phyloP scores from a whole-genome alignment of 495 filamentous ascomycete genomes.

The Echria macrotheca region DNA sequence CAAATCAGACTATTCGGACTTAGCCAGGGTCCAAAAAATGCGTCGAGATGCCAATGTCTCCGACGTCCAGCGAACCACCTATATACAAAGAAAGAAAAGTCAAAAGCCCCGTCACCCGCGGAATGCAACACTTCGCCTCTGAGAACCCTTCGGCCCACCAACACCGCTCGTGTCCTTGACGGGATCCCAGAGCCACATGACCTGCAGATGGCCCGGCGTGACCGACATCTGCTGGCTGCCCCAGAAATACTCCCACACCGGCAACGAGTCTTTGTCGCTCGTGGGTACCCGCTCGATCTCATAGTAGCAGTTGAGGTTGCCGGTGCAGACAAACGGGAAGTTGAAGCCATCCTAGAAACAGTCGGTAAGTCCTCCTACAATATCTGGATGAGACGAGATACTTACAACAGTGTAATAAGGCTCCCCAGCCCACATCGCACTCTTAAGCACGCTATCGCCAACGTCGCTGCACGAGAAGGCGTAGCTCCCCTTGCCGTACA shows the following conservation, averaged over 20 bases:
- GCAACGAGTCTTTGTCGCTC: neutral
- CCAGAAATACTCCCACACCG: slow-evolving; percentile 33
- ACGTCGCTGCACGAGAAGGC: slow-evolving; percentile 23
- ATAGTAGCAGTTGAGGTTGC: slow-evolving; percentile 28
- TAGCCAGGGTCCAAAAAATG: too few relatives aligned
- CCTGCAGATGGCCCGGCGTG: slow-evolving; percentile 26
- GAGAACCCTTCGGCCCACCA: neutral
- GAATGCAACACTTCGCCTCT: too few relatives aligned
- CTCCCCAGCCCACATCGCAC: slow-evolving; percentile 2
- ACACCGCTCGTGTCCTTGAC: neutral
- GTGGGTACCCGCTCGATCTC: slow-evolving; percentile 22
- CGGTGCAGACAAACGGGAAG: slow-evolving; percentile 31
- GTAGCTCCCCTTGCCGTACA: slow-evolving; percentile 24
- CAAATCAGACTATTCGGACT: too few relatives aligned
- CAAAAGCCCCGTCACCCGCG: too few relatives aligned
- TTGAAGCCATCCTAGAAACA: slow-evolving; percentile 21
- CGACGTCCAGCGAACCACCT: too few relatives aligned
- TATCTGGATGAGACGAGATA: neutral
- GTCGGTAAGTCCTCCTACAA: too few relatives aligned
- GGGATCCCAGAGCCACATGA: slow-evolving; percentile 28
- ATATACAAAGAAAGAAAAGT: too few relatives aligned
- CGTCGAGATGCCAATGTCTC: too few relatives aligned
- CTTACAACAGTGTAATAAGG: slow-evolving; percentile 28
- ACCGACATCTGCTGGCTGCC: slow-evolving; percentile 24
- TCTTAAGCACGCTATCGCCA: neutral